Conservation (phyloP, 495 filamentous ascomycete genomes). For the Friedmanniomyces simplex region DNA sequence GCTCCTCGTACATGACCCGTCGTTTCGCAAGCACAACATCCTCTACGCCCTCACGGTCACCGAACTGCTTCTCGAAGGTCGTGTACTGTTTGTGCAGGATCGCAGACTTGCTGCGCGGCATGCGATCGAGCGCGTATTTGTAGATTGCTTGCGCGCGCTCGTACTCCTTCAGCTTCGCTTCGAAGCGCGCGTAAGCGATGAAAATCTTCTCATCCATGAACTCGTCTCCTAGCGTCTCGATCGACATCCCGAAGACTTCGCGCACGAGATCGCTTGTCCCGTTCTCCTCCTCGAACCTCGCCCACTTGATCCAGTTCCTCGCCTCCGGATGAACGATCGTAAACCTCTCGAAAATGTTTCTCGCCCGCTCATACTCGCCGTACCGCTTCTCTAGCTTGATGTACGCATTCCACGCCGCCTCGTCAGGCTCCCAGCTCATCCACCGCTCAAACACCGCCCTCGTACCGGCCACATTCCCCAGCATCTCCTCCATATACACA, state of each 20-base stretch:
- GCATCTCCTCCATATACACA: constrained; percentile 96
- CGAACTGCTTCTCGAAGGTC: constrained; percentile 95
- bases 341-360: constrained; percentile 80
- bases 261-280: constrained; percentile 84
- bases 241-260: constrained; percentile 81
- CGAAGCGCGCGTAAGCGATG: constrained; percentile 82
- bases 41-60: constrained; percentile 87
- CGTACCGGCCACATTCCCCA: constrained; percentile 85
- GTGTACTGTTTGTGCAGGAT: constrained; percentile 85
- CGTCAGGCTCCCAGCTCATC: constrained; percentile 97
- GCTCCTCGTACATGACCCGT: constrained; percentile 86
- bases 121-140: constrained; percentile 87
- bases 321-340: constrained; percentile 92
- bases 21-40: constrained; percentile 92
- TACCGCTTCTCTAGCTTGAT: constrained; percentile 97
- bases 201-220: constrained; percentile 96
- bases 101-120: constrained; percentile 78
- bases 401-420: constrained; percentile 89
- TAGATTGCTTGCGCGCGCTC: constrained; percentile 94
- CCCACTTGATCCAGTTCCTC: constrained; percentile 97
- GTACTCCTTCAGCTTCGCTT: constrained; percentile 87
- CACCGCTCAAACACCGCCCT: constrained; percentile 94
- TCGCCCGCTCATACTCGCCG: constrained; percentile 72
- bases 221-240: constrained; percentile 85
- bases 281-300: constrained; percentile 90